Base-by-base conservation (phyloP, 768 basidiomycete genomes). In the Saitozyma podzolica region DNA sequence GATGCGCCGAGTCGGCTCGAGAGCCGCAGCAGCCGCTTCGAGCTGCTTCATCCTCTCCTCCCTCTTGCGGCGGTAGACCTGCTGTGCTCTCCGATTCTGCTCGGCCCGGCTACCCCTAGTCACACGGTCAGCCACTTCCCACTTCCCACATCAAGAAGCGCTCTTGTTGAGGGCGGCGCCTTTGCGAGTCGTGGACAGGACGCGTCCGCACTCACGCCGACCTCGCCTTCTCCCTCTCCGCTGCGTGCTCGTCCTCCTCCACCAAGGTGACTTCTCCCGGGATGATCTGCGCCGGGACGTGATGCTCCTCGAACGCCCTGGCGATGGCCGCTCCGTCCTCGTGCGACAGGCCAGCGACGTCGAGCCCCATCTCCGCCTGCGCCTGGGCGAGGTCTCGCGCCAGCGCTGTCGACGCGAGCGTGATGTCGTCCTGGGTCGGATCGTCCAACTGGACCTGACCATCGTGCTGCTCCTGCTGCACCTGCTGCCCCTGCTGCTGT, bases 31-130 rank as follows among this genome's bases (percentile, higher is more conserved):
- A 43, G 68, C 69, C 13, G 59, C 39, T 53, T 76, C 67, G 17
- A 78, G 65, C 56, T 73, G 62, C 43, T 72, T 69, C 65, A 78
- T 76, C 50, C 67, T 56, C 64, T 75, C 76, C 53, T 96, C 92
- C 72, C 92, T 83, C 40, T 92, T 86, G 77, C 93, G 90, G 63
- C 92, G 82, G 79, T 94, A 96, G 1, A 91, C 92, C 48, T 92
- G 84, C 80, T 96, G 92, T 0, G 92, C 92, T 79, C 92, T 93
- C 69, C 92, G 84, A 78, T 96, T 96, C 82, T 96, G 92, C 73
- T 94, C 92, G 49, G 92, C 92, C 9, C 92, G 86, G 75, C 92
- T 93, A 4, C 58, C 50, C 16, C 56, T 63, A 29, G 9, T 37
- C 20, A 16, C 42, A 43, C 48, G 41, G 51, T 49, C 58, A 42